phyloP scores from a whole-genome alignment of 192 early-diverging fungal species.

The Coemansia sp. region DNA sequence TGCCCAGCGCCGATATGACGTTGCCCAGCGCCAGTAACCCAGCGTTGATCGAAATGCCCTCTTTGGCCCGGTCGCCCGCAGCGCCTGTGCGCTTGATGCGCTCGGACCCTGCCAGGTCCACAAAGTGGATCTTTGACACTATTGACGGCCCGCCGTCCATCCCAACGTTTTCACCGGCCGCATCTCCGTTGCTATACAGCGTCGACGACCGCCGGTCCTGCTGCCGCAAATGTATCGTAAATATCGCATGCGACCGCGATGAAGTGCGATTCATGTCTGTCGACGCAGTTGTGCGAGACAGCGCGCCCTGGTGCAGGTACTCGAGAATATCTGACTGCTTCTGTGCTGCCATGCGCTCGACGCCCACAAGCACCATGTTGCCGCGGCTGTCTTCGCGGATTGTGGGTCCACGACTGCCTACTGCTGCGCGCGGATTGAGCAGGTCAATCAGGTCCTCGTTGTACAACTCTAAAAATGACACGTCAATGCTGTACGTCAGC shows the following conservation, averaged over 20 bases:
- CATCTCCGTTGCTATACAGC: constrained; percentile 1
- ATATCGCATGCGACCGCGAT: constrained; percentile 96
- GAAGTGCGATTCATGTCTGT: constrained; percentile 98
- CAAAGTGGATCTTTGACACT: constrained; percentile 95
- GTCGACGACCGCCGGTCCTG: constrained; percentile 64
- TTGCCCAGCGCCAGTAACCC: constrained; percentile 96
- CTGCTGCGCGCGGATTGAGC: constrained; percentile 56
- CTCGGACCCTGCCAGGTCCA: constrained; percentile 98
- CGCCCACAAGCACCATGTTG: constrained; percentile 83
- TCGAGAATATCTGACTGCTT: constrained; percentile 68
- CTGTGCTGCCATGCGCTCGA: constrained; percentile 71
- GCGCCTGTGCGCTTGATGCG: constrained; percentile 92
- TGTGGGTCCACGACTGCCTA: constrained; percentile 55
- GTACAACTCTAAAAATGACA: constrained; percentile 94
- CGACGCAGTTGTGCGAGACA: constrained; percentile 81
- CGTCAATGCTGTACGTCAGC: constrained; percentile 50
- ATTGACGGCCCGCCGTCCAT: constrained; percentile 30
- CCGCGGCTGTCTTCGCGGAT: constrained; percentile 87
- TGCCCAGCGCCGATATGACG: constrained; percentile 94
- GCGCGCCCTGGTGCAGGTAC: constrained; percentile 69
- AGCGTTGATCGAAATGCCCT: constrained; percentile 97
- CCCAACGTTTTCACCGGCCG: background rate
- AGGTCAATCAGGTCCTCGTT: constrained; percentile 97
- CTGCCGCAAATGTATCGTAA: constrained; percentile 79
- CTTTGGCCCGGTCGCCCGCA: constrained; percentile 89